phyloP scores from a whole-genome alignment of 75 land plant species.

The Adiantum capillusveneris region DNA sequence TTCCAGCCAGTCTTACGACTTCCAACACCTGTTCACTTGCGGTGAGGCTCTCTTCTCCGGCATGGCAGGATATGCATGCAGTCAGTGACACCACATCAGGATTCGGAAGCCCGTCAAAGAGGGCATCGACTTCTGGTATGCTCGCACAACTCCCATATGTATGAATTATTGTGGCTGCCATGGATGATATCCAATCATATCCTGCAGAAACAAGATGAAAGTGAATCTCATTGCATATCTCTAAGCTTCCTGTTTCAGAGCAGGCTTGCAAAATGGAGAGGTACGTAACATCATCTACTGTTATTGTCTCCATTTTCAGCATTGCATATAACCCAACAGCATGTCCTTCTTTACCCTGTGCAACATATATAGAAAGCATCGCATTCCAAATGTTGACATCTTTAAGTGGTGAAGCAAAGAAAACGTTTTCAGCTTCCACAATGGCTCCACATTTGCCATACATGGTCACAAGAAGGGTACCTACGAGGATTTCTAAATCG shows the following conservation, averaged over 20 bases:
- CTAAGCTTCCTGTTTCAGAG: background rate
- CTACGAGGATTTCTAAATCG: background rate
- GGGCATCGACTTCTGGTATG: background rate
- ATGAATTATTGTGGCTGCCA: slow-evolving; percentile 2
- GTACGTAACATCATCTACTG: background rate
- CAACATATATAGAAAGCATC: slow-evolving; percentile 6
- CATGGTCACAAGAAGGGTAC: slow-evolving; percentile 3
- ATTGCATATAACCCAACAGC: background rate
- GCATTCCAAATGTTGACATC: slow-evolving; percentile 2
- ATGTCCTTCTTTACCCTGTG: background rate
- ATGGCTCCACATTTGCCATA: slow-evolving; percentile 8
- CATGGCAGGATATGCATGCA: background rate
- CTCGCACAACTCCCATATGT: slow-evolving; percentile 5
- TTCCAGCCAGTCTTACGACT: background rate
- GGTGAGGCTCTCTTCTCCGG: background rate
- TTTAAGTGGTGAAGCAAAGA: background rate
- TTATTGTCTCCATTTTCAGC: background rate
- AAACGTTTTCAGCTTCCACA: slow-evolving; percentile 8
- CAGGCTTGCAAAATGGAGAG: slow-evolving; percentile 1
- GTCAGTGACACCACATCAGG: slow-evolving; percentile 4
- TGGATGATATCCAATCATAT: background rate
- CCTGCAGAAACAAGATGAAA: background rate
- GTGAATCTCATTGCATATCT: background rate
- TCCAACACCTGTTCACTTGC: background rate
- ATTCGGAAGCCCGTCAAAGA: background rate